A percentile compares a stretch with the other conserved stretches of the same genome.
These are phyloP conservation scores for Erythrobasidium yunnanense DNA, from an alignment of 768 basidiomycete species.

Conservation along the genomic window DNA sequence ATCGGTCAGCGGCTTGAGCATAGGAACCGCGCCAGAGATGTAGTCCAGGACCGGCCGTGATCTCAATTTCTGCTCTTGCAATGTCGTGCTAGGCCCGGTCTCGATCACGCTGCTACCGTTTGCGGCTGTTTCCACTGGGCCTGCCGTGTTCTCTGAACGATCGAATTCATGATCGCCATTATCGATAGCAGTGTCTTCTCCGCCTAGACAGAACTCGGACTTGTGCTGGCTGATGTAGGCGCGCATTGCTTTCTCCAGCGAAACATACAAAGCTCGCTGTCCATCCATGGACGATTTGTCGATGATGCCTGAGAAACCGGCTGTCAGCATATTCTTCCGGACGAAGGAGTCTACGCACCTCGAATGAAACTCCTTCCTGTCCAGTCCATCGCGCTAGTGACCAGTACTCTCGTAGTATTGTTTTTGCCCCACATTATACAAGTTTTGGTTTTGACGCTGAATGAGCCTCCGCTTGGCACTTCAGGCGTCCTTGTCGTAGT, in stretches of 20 bases:
- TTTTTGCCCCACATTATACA: constrained; percentile 88
- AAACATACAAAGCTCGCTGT: constrained; percentile 72
- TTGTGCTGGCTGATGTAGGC: constrained; percentile 79
- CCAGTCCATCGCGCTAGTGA: constrained; percentile 91
- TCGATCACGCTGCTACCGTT: constrained; percentile 5
- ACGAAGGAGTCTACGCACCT: constrained; percentile 47
- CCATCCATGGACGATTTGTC: constrained; percentile 84
- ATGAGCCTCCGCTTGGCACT: constrained; percentile 85
- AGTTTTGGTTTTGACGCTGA: constrained; percentile 84
- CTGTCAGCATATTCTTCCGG: not conserved
- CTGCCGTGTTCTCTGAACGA: not conserved
- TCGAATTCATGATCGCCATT: not conserved
- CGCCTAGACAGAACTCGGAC: constrained; percentile 74
- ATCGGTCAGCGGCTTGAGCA: constrained; percentile 32
- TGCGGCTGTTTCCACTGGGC: too few species aligned
- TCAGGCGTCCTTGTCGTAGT: constrained; percentile 90
- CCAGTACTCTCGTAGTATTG: constrained; percentile 63
- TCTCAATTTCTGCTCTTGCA: too few species aligned
- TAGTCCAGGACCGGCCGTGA: too few species aligned
- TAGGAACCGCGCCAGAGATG: constrained; percentile 6
- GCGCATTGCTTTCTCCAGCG: constrained; percentile 74
- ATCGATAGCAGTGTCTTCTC: not conserved
- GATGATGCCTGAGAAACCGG: constrained; percentile 64
- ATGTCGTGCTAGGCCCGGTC: not conserved
- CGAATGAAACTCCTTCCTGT: constrained; percentile 93